Base-by-base conservation (phyloP, 352 stramenopile species). In the Phytophthora ramorum region DNA sequence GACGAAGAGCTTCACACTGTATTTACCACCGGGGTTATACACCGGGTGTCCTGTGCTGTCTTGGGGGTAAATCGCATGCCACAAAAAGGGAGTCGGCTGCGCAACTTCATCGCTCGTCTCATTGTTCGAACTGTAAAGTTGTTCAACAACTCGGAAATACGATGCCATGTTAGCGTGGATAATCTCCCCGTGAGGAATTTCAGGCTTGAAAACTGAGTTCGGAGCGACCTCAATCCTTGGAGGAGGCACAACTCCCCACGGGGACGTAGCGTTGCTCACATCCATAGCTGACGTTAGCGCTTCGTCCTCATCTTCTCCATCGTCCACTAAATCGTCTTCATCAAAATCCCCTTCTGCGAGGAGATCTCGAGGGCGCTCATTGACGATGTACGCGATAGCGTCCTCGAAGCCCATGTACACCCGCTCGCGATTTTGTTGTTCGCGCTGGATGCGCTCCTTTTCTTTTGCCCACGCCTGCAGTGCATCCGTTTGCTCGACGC, bases 341-440 rank as follows among this genome's bases (percentile, higher is more conserved):
- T 87, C 71, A 17, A 92, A 73, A 16, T 89, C 79, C 12, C 83
- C 73, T 57, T 92, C 83, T 28, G 85, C 75, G 0, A 84, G 40
- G 19, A 78, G 60, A 35, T 72, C 71, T 8, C 81, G 72, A 37
- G 83, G 75, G 3, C 82, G 83, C 8, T 89, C 85, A 41, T 92
- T 91, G 20, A 93, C 73, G 35, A 92, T 83, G 46, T 89, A 87
- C 14, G 79, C 82, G 24, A 87, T 90, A 4, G 77, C 76, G 43
- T 94, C 84, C 57, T 94, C 87, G 51, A 91, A 94, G 4, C 53
- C 81, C 81, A 95, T 90, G 43, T 79, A 79, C 16, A 83, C 67
- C 0, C 73, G 61, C 43, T 93, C 82, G 16, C 71, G 72, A 3
- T 76, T 48, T 44, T 93, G 76, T 22, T 74, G 66, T 22, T 92